Percentiles rank a stretch among this genome's conserved stretches.
Evolutionary conservation across 768 basidiomycete species (phyloP).

Genomic region (Amanita thiersii): DNA sequence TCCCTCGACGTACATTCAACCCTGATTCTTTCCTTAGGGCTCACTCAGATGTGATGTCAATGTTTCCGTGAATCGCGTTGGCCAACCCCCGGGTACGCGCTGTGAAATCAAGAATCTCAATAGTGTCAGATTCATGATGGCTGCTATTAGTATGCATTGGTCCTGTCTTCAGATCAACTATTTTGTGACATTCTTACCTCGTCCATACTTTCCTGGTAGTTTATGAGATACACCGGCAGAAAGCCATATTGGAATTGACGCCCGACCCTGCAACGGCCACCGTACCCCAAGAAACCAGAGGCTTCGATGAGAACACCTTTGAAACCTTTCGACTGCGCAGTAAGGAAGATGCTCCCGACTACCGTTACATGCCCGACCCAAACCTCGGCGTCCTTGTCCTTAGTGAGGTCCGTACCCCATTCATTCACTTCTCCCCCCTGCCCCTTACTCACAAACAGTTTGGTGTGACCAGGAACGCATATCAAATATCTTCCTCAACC

Average conservation of each 20-base stretch:
- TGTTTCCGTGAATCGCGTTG: conserved; percentile 74
- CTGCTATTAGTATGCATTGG: conserved; percentile 66
- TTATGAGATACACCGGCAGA: conserved; percentile 78
- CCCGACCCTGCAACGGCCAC: conserved; percentile 21
- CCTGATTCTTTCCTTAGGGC: conserved; percentile 45
- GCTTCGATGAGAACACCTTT: conserved; percentile 75
- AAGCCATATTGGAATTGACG: conserved; percentile 36
- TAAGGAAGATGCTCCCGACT: conserved; percentile 94
- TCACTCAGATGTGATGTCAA: conserved; percentile 95
- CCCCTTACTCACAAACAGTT: background rate
- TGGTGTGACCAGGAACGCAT: conserved; percentile 56
- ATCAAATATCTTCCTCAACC: conserved; percentile 31
- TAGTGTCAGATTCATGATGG: conserved; percentile 75
- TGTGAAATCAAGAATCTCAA: conserved; percentile 98
- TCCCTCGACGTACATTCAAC: too few species aligned
- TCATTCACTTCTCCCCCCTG: background rate
- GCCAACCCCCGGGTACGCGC: conserved; percentile 63
- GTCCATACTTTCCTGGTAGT: conserved; percentile 33
- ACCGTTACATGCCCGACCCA: conserved; percentile 96
- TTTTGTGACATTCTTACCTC: too few species aligned
- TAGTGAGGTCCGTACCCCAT: conserved; percentile 32
- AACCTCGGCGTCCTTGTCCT: conserved; percentile 75
- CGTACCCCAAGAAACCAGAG: conserved; percentile 82
- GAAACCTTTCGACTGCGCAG: conserved; percentile 77
- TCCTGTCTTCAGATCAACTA: background rate